Evolutionary conservation across 179 eudicot species (phyloP).

Genomic region (Actinidia chinensis): DNA sequence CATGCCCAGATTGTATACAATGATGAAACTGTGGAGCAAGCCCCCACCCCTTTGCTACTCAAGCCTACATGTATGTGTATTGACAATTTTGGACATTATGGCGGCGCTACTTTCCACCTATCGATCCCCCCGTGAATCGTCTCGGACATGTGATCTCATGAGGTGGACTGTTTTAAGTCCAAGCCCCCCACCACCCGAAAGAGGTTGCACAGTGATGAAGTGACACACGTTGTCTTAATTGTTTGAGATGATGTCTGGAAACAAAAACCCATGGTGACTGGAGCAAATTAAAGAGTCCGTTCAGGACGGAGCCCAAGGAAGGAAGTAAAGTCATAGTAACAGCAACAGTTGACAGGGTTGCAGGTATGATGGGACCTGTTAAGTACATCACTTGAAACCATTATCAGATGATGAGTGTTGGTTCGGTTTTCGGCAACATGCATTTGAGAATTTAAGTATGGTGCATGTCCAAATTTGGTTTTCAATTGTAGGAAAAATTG

Average conservation of each 20-base stretch:
- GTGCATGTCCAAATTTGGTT: background rate
- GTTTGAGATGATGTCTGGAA: conserved; percentile 35
- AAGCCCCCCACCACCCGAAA: too few species aligned
- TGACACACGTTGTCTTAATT: too few species aligned
- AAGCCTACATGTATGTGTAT: too few species aligned
- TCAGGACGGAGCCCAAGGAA: conserved; percentile 5
- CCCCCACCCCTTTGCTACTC: too few species aligned
- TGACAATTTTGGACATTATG: too few species aligned
- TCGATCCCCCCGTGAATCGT: too few species aligned
- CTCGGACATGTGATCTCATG: too few species aligned
- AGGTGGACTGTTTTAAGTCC: too few species aligned
- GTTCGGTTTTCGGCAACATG: conserved; percentile 23
- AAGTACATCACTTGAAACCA: background rate
- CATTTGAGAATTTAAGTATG: background rate
- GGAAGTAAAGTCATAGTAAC: conserved; percentile 30
- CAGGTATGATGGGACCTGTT: background rate
- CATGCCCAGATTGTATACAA: conserved; percentile 23
- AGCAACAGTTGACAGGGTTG: conserved; percentile 3
- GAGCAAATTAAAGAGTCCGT: background rate
- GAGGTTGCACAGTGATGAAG: too few species aligned
- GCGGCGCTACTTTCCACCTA: too few species aligned
- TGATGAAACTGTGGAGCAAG: too few species aligned
- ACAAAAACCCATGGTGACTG: background rate
- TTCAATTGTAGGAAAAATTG: conserved; percentile 18
- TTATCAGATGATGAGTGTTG: conserved; percentile 24